Conservation (phyloP, 2,329 filamentous ascomycete genomes). For the Alternaria tenuissima region DNA sequence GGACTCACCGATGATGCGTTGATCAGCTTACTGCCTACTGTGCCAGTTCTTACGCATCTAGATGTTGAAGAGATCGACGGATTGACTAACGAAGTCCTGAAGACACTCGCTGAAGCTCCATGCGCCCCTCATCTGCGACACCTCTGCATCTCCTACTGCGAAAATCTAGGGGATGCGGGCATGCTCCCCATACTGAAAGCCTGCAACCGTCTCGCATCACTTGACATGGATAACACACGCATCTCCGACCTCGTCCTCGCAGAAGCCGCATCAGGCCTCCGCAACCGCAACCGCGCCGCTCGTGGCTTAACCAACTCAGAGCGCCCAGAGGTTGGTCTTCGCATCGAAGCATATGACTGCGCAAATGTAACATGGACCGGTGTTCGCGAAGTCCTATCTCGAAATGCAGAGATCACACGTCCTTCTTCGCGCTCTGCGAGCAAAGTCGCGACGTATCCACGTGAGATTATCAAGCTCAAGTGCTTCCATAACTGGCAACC, state of each 20-base stretch:
- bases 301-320: conserved; percentile 42
- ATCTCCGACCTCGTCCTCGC: conserved; percentile 85
- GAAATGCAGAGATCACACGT: conserved; percentile 78
- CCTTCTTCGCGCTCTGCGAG: conserved; percentile 46
- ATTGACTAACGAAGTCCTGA: conserved; percentile 77
- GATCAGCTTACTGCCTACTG: conserved; percentile 74
- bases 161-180: conserved; percentile 81
- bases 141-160: conserved; percentile 89
- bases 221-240: conserved; percentile 93
- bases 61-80: conserved; percentile 86
- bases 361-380: conserved; percentile 92
- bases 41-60: conserved; percentile 81
- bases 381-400: conserved; percentile 82
- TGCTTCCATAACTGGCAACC: conserved; percentile 96
- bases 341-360: conserved; percentile 89
- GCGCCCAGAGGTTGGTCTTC: conserved; percentile 66
- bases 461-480: conserved; percentile 84
- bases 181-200: conserved; percentile 83
- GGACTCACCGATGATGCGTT: conserved; percentile 77
- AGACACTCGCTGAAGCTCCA: conserved; percentile 77
- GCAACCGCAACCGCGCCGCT: conserved; percentile 65
- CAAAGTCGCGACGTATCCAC: conserved; percentile 66
- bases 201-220: conserved; percentile 71
- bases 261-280: conserved; percentile 84
- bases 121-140: conserved; percentile 78